Conservation (phyloP, 2,329 filamentous ascomycete genomes). For the Leptodontidium sp. region DNA sequence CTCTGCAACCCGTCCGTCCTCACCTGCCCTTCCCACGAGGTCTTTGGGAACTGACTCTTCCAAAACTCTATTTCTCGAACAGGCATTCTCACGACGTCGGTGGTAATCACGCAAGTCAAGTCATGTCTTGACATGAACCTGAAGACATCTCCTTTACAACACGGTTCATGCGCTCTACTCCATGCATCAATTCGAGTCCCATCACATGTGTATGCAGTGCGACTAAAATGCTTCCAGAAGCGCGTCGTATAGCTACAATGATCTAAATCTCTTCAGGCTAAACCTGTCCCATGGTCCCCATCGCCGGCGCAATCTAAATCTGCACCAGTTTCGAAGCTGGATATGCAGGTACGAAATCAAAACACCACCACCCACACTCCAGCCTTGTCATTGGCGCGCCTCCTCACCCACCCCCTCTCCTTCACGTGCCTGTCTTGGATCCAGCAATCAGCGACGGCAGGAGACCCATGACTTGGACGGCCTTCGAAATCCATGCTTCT, state of each 20-base stretch:
- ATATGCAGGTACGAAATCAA: neutral
- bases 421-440: constrained; percentile 4
- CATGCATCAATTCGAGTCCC: neutral
- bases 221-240: constrained; percentile 13
- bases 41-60: constrained; percentile 7
- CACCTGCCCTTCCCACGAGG: constrained; percentile 12
- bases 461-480: too few relatives aligned
- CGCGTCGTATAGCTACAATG: constrained; percentile 3
- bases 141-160: too few relatives aligned
- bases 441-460: neutral
- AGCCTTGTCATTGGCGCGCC: constrained; percentile 4
- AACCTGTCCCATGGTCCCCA: neutral
- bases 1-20: constrained; percentile 15
- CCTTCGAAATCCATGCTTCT: constrained; percentile 9
- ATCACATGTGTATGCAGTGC: constrained; percentile 10
- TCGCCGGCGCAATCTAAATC: constrained; percentile 10
- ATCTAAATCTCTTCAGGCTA: neutral
- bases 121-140: neutral
- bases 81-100: neutral
- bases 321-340: neutral
- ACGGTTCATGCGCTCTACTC: neutral
- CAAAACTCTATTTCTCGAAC: constrained; percentile 11
- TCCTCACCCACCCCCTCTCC: neutral
- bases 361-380: too few relatives aligned
- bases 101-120: neutral